A percentile compares a stretch with the other conserved stretches of the same genome.
Evolutionary conservation across 192 early-diverging fungal genomes (phyloP).

Genomic region (Backusella australiensis): DNA sequence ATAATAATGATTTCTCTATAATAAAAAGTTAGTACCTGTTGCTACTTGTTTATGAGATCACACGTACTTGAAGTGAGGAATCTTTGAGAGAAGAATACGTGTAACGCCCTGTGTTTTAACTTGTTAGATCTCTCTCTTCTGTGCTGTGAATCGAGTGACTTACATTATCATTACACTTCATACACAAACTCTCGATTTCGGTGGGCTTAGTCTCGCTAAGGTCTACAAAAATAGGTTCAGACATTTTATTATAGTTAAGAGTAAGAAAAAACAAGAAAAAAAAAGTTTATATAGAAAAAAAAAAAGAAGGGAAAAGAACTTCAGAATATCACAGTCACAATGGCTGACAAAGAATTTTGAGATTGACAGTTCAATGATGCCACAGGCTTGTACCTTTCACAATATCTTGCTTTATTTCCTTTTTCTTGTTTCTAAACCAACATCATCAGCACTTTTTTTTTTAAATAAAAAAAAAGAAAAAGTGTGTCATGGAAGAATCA

Average conservation of each 20-base stretch:
- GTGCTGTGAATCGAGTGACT: neutral
- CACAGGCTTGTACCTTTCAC: no score
- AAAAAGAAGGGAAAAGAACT: neutral
- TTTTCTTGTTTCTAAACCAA: neutral
- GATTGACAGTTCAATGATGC: neutral
- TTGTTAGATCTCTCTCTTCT: neutral
- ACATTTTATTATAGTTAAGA: neutral
- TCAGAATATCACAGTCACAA: neutral
- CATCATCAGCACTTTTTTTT: neutral
- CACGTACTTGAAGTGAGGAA: constrained; percentile 90
- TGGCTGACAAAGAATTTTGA: neutral
- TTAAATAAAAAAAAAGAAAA: neutral
- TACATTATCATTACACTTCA: constrained; percentile 86
- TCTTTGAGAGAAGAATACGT: constrained; percentile 81
- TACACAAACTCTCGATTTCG: constrained; percentile 88
- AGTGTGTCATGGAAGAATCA: neutral
- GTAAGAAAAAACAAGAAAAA: neutral
- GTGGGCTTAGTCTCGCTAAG: constrained; percentile 67
- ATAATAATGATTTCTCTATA: constrained; percentile 60
- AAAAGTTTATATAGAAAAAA: neutral
- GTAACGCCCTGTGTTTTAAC: constrained; percentile 65
- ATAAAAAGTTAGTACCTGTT: neutral
- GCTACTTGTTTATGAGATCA: constrained; percentile 17
- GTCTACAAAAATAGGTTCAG: constrained; percentile 63
- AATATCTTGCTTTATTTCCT: no score